These are phyloP conservation scores for Xylaria sp. DNA, from an alignment of 2,329 filamentous ascomycete species.

Conservation along the genomic window DNA sequence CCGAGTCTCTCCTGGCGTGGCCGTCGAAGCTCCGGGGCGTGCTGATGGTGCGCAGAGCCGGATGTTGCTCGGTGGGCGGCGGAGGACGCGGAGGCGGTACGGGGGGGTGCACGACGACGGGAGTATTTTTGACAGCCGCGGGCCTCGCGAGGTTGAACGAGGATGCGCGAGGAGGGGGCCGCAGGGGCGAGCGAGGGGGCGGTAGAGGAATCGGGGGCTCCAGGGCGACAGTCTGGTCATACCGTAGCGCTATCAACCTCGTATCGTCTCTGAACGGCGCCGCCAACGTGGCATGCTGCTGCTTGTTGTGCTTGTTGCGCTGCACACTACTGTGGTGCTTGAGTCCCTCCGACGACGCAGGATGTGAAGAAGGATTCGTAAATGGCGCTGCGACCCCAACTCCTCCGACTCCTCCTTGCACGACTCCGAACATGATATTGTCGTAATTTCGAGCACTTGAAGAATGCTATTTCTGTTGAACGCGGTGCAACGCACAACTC, in stretches of 20 bases:
- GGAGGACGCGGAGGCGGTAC: constrained; percentile 51
- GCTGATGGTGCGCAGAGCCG: constrained; percentile 57
- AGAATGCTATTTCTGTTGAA: constrained; percentile 25
- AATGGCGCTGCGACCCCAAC: constrained; percentile 30
- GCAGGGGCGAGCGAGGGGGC: constrained; percentile 55
- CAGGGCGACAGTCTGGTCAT: constrained; percentile 69
- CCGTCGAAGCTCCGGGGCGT: constrained; percentile 50
- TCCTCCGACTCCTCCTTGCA: constrained; percentile 28
- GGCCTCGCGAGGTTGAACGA: constrained; percentile 44
- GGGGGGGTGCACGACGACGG: constrained; percentile 38
- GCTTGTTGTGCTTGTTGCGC: constrained; percentile 49
- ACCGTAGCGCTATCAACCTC: constrained; percentile 64
- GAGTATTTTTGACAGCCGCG: neutral
- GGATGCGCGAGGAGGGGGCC: constrained; percentile 44
- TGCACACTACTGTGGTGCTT: constrained; percentile 51
- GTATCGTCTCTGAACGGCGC: constrained; percentile 60
- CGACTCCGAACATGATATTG: constrained; percentile 33
- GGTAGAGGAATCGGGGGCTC: constrained; percentile 66
- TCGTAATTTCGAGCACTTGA: constrained; percentile 19
- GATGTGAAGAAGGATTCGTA: constrained; percentile 27
- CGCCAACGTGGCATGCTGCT: constrained; percentile 49
- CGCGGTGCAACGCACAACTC: constrained; percentile 23
- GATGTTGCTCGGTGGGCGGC: constrained; percentile 63
- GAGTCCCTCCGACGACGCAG: constrained; percentile 49
- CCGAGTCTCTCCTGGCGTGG: constrained; percentile 65